Conservation (phyloP, 225 moss, liverwort and hornwort genomes). For the Rhytidiadelphus loreus region DNA sequence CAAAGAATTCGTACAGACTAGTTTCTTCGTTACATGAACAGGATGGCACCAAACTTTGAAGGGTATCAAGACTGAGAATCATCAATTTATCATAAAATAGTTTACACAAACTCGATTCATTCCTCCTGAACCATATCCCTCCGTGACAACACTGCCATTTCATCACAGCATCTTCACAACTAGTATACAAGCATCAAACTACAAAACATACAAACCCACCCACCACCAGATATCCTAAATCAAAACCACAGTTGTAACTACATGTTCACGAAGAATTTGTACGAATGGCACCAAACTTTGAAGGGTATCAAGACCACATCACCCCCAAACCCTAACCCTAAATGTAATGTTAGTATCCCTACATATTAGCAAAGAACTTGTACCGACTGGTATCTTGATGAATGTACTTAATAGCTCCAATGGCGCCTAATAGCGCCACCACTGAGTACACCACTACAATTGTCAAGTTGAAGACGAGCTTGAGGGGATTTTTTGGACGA, state of each 20-base stretch:
- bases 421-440: slow-evolving; percentile 32
- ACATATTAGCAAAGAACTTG: slow-evolving; percentile 33
- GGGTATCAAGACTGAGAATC: background rate
- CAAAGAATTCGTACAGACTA: background rate
- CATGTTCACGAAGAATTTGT: background rate
- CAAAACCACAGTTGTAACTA: background rate
- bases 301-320: background rate
- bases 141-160: background rate
- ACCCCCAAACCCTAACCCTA: background rate
- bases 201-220: background rate
- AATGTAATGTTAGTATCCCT: background rate
- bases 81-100: background rate
- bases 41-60: background rate
- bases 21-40: background rate
- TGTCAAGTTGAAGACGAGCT: background rate
- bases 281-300: background rate
- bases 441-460: slow-evolving; percentile 24
- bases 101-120: background rate
- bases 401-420: slow-evolving; percentile 36
- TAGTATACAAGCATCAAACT: background rate
- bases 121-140: background rate
- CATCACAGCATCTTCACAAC: background rate
- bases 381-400: background rate
- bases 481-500: slow-evolving; percentile 5
- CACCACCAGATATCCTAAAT: background rate